A percentile compares a stretch with the other conserved stretches of the same genome.
Evolutionary conservation across 2,329 filamentous ascomycete genomes (phyloP).

Genomic region (Sphaerulina vaccinii): DNA sequence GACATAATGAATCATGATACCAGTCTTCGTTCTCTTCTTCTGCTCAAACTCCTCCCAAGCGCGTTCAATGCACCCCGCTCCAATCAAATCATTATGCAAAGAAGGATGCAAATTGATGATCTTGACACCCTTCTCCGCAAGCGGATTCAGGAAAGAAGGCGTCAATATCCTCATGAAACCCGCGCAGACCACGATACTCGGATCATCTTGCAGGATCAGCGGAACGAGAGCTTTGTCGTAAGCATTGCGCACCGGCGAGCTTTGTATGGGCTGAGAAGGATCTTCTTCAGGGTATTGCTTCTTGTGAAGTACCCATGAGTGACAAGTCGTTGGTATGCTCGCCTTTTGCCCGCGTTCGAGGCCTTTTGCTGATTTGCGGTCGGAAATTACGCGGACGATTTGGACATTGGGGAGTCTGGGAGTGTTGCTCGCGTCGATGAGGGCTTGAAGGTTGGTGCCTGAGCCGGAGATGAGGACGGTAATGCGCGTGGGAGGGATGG

Average conservation of each 20-base stretch:
- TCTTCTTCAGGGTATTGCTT: slow-evolving; percentile 60
- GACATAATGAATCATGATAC: slow-evolving; percentile 89
- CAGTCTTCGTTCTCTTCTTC: slow-evolving; percentile 66
- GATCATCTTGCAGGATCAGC: slow-evolving; percentile 62
- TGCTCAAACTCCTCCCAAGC: slow-evolving; percentile 72
- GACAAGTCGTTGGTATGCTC: slow-evolving; percentile 71
- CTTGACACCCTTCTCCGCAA: slow-evolving; percentile 60
- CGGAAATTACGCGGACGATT: slow-evolving; percentile 65
- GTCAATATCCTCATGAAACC: slow-evolving; percentile 88
- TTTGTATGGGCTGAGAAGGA: slow-evolving; percentile 42
- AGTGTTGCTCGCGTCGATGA: slow-evolving; percentile 59
- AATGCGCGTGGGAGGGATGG: slow-evolving; percentile 27
- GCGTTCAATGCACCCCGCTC: slow-evolving; percentile 68
- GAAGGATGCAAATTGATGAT: slow-evolving; percentile 84
- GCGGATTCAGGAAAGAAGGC: slow-evolving; percentile 65
- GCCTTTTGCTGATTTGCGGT: slow-evolving; percentile 64
- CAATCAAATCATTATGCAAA: slow-evolving; percentile 72
- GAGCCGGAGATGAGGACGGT: slow-evolving; percentile 61
- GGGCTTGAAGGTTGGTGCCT: slow-evolving; percentile 76
- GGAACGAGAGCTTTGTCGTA: slow-evolving; percentile 76
- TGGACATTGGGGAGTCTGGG: slow-evolving; percentile 50
- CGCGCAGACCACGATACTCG: slow-evolving; percentile 75
- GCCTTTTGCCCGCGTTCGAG: slow-evolving; percentile 60
- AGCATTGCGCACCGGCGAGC: slow-evolving; percentile 55
- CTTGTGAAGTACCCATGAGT: slow-evolving; percentile 76